Evolutionary conservation across 768 basidiomycete species (phyloP), one percentile per base, ranked within the genome.

Genomic region (Podaxis sp.): DNA sequence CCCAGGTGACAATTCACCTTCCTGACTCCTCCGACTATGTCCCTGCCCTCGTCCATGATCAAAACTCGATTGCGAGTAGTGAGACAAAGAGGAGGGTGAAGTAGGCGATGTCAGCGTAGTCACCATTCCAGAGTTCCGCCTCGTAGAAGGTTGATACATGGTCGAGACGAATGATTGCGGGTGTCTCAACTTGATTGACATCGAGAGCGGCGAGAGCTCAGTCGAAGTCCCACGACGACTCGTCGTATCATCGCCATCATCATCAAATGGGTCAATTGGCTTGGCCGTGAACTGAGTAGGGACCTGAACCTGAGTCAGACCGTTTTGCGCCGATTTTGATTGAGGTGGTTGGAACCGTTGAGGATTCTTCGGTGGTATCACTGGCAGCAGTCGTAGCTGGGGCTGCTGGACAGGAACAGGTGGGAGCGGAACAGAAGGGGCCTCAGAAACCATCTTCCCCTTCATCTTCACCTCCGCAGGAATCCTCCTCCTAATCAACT

Each of bases 401-500:
- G 24, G 17, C 1, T 56, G 30, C 36, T 46, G 52, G 13, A n/a
- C 53, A 24, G 61, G 54, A 6, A 62, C 13, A 9, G 55, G 48
- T 7, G 61, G 46, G 26, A 56, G 55, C 15, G 54, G 61, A 38
- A 30, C 33, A 4, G 13, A 40, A 51, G 61, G 52, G 2, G 51
- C 39, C 39, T 44, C 26, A 11, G 52, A 17, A 17, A 38, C 36
- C 9, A 22, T 3, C 36, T 56, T 63, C 19, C 54, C 54, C 46
- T 59, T 64, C 57, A 65, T 66, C 64, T 52, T 68, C 30, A 64
- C 53, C 22, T 61, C 54, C 40, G 58, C 63, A 2, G 57, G 62
- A 19, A 56, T 62, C 19, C 68, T 59, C 42, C 44, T 65, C 17
- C 64, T 53, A 38, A 66, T 59, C 19, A 66, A 65, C 59, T 69